Evolutionary conservation across 1,284 basidiomycete genomes (phyloP).

Genomic region (Sporisorium graminicola): DNA sequence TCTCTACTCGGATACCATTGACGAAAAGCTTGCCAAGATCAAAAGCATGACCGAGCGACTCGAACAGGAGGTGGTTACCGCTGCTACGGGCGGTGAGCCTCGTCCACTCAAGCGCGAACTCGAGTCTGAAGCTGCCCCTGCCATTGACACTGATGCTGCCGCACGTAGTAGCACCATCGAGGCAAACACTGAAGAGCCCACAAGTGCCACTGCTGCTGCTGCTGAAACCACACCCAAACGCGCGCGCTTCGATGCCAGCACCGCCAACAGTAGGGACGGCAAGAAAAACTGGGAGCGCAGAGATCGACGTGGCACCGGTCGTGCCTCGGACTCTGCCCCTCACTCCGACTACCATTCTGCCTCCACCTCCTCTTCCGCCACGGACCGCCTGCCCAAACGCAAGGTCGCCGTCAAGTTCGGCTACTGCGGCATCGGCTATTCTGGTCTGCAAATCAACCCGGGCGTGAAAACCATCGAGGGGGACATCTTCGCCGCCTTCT

Average conservation of each 20-base stretch:
- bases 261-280: not conserved
- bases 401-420: conserved; percentile 74
- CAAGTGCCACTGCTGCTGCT: too few relatives aligned
- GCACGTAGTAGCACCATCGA: not conserved
- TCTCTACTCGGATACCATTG: conserved; percentile 33
- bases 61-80: conserved; percentile 20
- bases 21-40: conserved; percentile 34
- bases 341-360: not conserved
- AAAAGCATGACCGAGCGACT: conserved; percentile 30
- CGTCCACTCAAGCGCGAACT: conserved; percentile 22
- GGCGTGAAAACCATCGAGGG: conserved; percentile 88
- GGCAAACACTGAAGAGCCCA: not conserved
- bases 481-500: conserved; percentile 86
- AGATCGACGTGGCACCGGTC: conserved; percentile 40
- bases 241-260: conserved; percentile 32
- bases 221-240: conserved; percentile 8
- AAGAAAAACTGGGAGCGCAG: conserved; percentile 41
- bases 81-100: not conserved
- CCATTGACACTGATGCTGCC: not conserved
- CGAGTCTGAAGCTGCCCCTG: conserved; percentile 4
- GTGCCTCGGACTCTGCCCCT: not conserved
- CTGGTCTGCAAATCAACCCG: conserved; percentile 88
- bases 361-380: conserved; percentile 1
- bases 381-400: conserved; percentile 72
- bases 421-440: conserved; percentile 78